Evolutionary conservation across 2,329 filamentous ascomycete genomes (phyloP).

Genomic region (Geosmithia morbida): DNA sequence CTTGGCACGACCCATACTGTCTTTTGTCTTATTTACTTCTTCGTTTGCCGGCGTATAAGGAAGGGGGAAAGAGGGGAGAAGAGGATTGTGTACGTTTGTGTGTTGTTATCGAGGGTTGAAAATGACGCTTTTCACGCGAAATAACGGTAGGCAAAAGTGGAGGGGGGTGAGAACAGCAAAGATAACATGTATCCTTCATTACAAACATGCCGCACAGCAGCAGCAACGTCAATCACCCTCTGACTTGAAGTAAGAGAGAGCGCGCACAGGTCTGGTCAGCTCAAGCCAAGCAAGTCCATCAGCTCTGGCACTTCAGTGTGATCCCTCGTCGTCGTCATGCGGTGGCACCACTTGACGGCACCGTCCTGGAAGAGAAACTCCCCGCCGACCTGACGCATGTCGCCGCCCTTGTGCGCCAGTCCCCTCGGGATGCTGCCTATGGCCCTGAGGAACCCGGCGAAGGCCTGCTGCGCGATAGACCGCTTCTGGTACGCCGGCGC

Average conservation of each 20-base stretch:
- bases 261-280: no score
- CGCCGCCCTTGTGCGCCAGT: slow-evolving; percentile 47
- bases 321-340: slow-evolving; percentile 67
- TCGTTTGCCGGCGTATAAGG: not conserved
- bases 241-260: no score
- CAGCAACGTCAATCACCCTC: no score
- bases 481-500: slow-evolving; percentile 51
- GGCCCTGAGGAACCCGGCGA: slow-evolving; percentile 23
- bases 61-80: not conserved
- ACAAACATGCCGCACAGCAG: no score
- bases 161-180: no score
- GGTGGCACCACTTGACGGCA: slow-evolving; percentile 61
- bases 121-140: not conserved
- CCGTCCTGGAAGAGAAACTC: slow-evolving; percentile 62
- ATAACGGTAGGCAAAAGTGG: not conserved
- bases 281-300: slow-evolving; percentile 44
- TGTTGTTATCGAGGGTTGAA: not conserved
- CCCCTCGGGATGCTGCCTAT: slow-evolving; percentile 38
- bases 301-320: slow-evolving; percentile 59
- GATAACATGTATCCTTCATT: no score
- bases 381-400: slow-evolving; percentile 56
- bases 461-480: slow-evolving; percentile 17
- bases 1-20: not conserved
- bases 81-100: not conserved
- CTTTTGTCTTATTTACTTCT: not conserved